phyloP scores from a whole-genome alignment of 306 rosid species.

The Prunus persica region DNA sequence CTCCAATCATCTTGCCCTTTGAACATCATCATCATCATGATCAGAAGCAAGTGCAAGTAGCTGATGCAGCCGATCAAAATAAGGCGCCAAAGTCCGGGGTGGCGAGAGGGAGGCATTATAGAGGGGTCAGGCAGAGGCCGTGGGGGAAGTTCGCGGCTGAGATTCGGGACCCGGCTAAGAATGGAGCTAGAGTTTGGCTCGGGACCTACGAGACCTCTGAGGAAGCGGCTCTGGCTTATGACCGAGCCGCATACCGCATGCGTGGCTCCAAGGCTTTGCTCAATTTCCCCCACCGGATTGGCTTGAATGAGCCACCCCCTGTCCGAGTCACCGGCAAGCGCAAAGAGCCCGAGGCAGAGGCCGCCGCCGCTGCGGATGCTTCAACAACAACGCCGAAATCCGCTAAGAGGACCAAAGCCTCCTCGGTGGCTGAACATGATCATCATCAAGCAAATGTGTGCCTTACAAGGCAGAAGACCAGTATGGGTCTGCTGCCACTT shows the following conservation, averaged over 20 bases:
- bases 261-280: conserved; percentile 61
- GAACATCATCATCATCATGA: not conserved
- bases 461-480: not conserved
- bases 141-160: conserved; percentile 64
- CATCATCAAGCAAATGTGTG: not conserved
- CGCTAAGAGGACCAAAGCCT: conserved; percentile 24
- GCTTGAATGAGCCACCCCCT: conserved; percentile 48
- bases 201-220: conserved; percentile 62
- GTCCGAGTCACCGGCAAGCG: conserved; percentile 45
- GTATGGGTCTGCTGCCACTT: conserved; percentile 9
- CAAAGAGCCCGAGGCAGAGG: conserved; percentile 9
- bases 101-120: conserved; percentile 30
- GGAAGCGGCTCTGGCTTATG: conserved; percentile 64
- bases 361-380: not conserved
- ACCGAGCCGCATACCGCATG: conserved; percentile 48
- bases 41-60: not conserved
- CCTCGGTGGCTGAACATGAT: not conserved
- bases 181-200: conserved; percentile 58
- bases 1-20: not conserved
- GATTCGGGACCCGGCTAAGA: conserved; percentile 56
- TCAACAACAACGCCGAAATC: not conserved
- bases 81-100: not conserved
- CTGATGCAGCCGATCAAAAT: not conserved
- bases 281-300: conserved; percentile 54
- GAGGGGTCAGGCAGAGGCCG: conserved; percentile 55